Evolutionary conservation across 2,329 filamentous ascomycete genomes (phyloP), one percentile per base, ranked within the genome.

Genomic region (Pseudogymnoascus sp.): DNA sequence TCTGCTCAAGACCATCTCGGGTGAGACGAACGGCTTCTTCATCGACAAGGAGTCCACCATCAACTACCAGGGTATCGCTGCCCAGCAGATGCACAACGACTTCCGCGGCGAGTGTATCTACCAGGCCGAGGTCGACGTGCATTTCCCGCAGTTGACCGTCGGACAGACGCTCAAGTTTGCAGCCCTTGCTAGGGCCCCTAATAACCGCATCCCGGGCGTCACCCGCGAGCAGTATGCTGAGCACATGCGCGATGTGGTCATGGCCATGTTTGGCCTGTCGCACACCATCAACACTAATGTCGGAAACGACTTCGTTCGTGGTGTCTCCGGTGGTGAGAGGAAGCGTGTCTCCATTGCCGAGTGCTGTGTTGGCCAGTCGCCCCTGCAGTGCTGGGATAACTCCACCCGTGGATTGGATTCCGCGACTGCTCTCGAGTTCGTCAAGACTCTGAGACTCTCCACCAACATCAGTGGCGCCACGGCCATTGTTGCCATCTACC

Each of bases 311-410:
- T 83, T 87, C 57, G 78, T 91, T 12, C 83, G 61, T 20, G 89
- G 89, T 57, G 82, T 89, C 0, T 86, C 82, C 6, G 87, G 87
- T 25, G 87, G 87, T 37, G 87, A 90, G 71, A 78, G 86, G 61
- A 92, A 94, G 75, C 85, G 91, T 71, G 90, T 95, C 4, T 89
- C 85, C 47, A 91, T 94, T 64, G 89, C 88, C 1, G 90, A 94
- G 73, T 90, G 89, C 35, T 82, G 83, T 0, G 80, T 81, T 8
- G 77, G 76, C 1, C 72, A 76, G n/a, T 82, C 83, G 1, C 84
- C 80, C 41, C 76, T 83, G 1, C 86, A 89, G 70, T 87, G 85
- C 63, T 94, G 90, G 89, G 90, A 88, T 63, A 90, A 90, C 65
- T 85, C 81, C 22, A 92, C 89, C 0, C 79, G 82, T 59, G 89